phyloP scores from a whole-genome alignment of 2,329 filamentous ascomycete species.

The Uncinocarpus reesii region DNA sequence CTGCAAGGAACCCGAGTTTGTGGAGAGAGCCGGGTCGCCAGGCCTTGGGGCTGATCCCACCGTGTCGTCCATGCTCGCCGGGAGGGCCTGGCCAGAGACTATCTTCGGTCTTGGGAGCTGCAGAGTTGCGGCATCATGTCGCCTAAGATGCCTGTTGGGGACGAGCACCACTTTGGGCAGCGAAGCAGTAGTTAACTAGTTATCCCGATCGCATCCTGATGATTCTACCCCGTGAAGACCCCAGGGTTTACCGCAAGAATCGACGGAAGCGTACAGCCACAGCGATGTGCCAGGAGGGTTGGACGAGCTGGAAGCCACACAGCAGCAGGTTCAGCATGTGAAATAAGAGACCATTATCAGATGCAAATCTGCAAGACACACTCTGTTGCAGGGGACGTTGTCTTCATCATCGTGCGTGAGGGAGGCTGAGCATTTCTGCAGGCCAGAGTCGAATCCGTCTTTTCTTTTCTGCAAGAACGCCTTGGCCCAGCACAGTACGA shows the following conservation, averaged over 20 bases:
- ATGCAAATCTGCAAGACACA: background rate
- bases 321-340: background rate
- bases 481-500: background rate
- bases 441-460: background rate
- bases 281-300: background rate
- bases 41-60: constrained; percentile 1
- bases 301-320: background rate
- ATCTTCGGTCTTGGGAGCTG: too few species aligned
- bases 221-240: too few species aligned
- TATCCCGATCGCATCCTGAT: too few species aligned
- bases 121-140: too few species aligned
- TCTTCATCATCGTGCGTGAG: background rate
- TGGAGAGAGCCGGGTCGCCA: background rate
- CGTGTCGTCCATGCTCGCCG: background rate
- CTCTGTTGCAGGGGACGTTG: background rate
- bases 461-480: background rate
- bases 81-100: constrained; percentile 2
- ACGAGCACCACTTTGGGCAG: constrained; percentile 12
- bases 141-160: background rate
- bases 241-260: background rate
- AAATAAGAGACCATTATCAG: background rate
- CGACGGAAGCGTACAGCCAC: background rate
- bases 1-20: constrained; percentile 16
- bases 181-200: background rate
- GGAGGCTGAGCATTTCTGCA: constrained; percentile 6